A percentile compares a stretch with the other conserved stretches of the same genome.
Conservation (phyloP, 495 filamentous ascomycete genomes). For the Talaromyces ruber region DNA sequence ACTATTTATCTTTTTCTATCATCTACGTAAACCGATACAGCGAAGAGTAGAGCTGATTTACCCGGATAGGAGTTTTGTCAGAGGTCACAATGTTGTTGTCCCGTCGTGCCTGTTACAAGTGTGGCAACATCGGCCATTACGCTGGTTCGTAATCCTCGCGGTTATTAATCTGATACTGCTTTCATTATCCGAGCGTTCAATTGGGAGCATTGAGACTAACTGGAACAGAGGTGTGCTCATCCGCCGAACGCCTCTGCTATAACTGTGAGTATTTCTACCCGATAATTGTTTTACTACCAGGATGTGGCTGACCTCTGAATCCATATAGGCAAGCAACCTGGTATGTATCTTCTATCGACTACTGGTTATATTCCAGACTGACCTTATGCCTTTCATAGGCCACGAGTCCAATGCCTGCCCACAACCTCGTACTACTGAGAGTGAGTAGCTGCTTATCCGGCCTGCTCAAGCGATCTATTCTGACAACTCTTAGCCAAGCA, state of each 20-base stretch:
- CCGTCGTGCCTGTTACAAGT: constrained; percentile 99
- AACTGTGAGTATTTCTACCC: constrained; percentile 62
- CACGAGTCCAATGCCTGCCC: constrained; percentile 98
- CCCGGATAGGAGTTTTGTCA: neutral
- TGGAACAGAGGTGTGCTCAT: constrained; percentile 80
- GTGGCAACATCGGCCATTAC: constrained; percentile 98
- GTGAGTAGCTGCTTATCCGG: constrained; percentile 33
- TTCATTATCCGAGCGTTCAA: neutral
- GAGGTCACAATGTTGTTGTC: constrained; percentile 79
- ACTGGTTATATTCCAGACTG: constrained; percentile 4
- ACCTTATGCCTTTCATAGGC: constrained; percentile 44
- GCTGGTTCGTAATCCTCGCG: constrained; percentile 52
- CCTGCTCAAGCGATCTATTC: constrained; percentile 2
- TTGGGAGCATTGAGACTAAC: constrained; percentile 8
- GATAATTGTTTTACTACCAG: neutral
- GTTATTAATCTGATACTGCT: neutral
- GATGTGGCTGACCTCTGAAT: constrained; percentile 16
- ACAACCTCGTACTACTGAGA: constrained; percentile 90
- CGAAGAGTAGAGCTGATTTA: neutral
- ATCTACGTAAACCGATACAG: neutral
- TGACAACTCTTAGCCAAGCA: constrained; percentile 66
- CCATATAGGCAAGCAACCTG: constrained; percentile 69
- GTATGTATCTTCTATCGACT: constrained; percentile 34
- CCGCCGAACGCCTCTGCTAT: constrained; percentile 95
- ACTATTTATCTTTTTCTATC: neutral